These are phyloP conservation scores for Fistulifera pelliculosa DNA, from an alignment of 108 stramenopile genomes.

Conservation along the genomic window DNA sequence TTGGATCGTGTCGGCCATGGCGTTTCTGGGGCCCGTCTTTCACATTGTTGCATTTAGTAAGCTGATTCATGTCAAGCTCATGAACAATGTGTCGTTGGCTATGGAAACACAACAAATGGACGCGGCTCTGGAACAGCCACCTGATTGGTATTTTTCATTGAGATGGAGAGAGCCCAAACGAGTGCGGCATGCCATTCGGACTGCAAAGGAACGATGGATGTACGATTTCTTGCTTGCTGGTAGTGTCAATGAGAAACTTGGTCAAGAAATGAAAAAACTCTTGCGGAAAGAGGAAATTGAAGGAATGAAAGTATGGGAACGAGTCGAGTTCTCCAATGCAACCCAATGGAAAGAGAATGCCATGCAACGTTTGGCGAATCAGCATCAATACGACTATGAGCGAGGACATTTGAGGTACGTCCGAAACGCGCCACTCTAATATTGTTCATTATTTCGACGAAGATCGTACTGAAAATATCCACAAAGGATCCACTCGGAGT, in stretches of 20 bases:
- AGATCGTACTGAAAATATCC: neutral
- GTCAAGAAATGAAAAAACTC: neutral
- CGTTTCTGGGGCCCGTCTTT: neutral
- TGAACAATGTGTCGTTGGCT: slow-evolving; percentile 7
- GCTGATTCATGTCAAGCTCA: slow-evolving; percentile 1
- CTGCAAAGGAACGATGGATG: neutral
- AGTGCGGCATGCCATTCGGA: neutral
- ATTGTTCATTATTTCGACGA: no score
- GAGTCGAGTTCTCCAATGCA: slow-evolving; percentile 4
- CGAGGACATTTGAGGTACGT: slow-evolving; percentile 8
- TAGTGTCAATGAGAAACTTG: slow-evolving; percentile 4
- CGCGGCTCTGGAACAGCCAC: slow-evolving; percentile 1
- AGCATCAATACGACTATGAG: slow-evolving; percentile 32
- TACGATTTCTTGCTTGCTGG: slow-evolving; percentile 4
- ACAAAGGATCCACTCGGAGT: slow-evolving; percentile 68
- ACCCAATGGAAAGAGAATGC: slow-evolving; percentile 28
- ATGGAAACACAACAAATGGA: slow-evolving; percentile 4
- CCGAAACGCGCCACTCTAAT: no score
- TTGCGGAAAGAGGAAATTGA: neutral
- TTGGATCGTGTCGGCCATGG: neutral
- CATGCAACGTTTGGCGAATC: slow-evolving; percentile 21
- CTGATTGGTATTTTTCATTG: neutral
- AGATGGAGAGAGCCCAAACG: neutral
- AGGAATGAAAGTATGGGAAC: neutral
- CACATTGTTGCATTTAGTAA: slow-evolving; percentile 2